Evolutionary conservation across 805 yeast species (phyloP).

Genomic region (Kregervanrija pseudodelftensis): DNA sequence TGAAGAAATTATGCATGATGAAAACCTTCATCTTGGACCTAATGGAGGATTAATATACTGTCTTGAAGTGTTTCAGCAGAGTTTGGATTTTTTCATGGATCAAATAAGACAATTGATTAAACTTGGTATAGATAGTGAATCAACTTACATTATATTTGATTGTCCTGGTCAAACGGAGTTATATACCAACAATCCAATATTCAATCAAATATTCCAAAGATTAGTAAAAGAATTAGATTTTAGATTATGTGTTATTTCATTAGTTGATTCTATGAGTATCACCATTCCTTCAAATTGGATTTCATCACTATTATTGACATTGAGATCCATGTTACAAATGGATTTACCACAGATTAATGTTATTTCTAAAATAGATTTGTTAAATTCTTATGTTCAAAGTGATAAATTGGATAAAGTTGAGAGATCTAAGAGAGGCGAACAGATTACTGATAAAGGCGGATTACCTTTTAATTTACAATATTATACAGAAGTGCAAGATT

Average conservation of each 20-base stretch:
- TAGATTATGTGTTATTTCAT: conserved; percentile 75
- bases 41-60: conserved; percentile 91
- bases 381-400: conserved; percentile 42
- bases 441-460: conserved; percentile 42
- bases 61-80: conserved; percentile 55
- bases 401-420: conserved; percentile 18
- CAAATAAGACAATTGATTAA: conserved; percentile 50
- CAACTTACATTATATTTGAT: conserved; percentile 69
- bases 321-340: conserved; percentile 88
- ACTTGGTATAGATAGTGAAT: conserved; percentile 32
- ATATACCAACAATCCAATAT: conserved; percentile 80
- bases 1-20: conserved; percentile 54
- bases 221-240: conserved; percentile 60
- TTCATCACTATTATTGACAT: conserved; percentile 68
- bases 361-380: conserved; percentile 80
- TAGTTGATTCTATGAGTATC: conserved; percentile 76
- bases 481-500: conserved; percentile 89
- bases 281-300: conserved; percentile 87
- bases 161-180: conserved; percentile 97
- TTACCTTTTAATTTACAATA: conserved; percentile 77
- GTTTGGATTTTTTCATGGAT: conserved; percentile 50
- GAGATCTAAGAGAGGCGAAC: conserved; percentile 11
- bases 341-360: conserved; percentile 93
- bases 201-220: conserved; percentile 57
- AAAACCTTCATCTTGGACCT: conserved; percentile 44